A percentile compares a stretch with the other conserved stretches of the same genome.
phyloP scores from a whole-genome alignment of 768 basidiomycete species.

The Auriscalpium microsporum region DNA sequence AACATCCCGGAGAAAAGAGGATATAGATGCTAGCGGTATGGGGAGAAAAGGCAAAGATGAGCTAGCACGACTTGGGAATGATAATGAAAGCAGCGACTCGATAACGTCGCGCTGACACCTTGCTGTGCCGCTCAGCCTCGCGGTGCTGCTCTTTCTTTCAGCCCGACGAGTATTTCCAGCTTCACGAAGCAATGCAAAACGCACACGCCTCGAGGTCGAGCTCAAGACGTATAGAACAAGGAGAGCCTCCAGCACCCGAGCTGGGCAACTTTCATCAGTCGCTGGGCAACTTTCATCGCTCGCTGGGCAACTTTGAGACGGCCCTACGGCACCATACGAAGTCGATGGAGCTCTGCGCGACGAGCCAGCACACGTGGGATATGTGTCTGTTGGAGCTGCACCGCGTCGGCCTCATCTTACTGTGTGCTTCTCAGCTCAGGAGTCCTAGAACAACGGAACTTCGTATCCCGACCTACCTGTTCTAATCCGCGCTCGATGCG shows the following conservation, averaged over 20 bases:
- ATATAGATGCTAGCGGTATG: no score
- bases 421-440: slow-evolving; percentile 42
- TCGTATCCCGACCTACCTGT: slow-evolving; percentile 83
- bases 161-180: no score
- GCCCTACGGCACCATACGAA: slow-evolving; percentile 84
- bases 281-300: slow-evolving; percentile 65
- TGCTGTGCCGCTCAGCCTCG: no score
- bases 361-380: slow-evolving; percentile 86
- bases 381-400: slow-evolving; percentile 83
- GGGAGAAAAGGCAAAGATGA: no score
- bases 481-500: slow-evolving; percentile 85
- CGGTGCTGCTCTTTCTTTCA: no score
- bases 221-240: slow-evolving; percentile 95
- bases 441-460: slow-evolving; percentile 82
- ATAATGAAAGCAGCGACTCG: no score
- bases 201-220: slow-evolving; percentile 84
- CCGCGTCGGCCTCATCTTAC: slow-evolving; percentile 2
- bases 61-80: no score
- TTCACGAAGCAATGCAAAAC: slow-evolving; percentile 66
- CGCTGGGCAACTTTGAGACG: slow-evolving; percentile 58
- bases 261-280: no score
- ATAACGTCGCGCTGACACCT: no score
- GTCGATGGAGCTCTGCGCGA: slow-evolving; percentile 86
- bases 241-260: slow-evolving; percentile 93
- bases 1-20: no score